A percentile compares a stretch with the other conserved stretches of the same genome.
Conservation (phyloP, 176 grass and related monocot genomes). For the Raddia guianensis region DNA sequence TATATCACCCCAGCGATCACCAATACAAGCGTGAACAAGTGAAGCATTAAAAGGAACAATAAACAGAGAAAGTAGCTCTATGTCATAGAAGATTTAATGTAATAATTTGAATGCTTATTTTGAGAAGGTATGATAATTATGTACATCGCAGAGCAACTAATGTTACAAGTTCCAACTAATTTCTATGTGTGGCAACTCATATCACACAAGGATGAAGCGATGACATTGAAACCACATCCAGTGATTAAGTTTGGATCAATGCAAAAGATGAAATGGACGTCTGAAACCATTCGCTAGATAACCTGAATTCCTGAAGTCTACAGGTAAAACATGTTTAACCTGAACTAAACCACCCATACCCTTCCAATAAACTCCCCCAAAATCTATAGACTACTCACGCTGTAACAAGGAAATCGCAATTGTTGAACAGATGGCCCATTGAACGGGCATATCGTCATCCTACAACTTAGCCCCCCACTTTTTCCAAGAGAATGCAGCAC, state of each 20-base stretch:
- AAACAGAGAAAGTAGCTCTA: neutral
- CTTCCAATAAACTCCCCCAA: neutral
- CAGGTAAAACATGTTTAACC: neutral
- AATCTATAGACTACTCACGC: neutral
- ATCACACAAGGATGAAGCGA: conserved; percentile 17
- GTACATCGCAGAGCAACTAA: neutral
- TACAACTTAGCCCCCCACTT: neutral
- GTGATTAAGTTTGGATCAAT: no score
- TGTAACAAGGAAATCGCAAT: neutral
- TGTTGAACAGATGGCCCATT: neutral
- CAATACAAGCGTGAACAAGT: neutral
- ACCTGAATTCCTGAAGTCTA: neutral
- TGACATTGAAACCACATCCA: neutral
- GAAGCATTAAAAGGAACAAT: neutral
- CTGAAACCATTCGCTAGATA: conserved; percentile 5
- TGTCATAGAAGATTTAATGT: neutral
- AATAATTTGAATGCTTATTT: conserved; percentile 5
- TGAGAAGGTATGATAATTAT: neutral
- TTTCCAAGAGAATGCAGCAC: neutral
- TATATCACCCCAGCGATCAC: neutral
- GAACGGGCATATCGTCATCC: neutral
- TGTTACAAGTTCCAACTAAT: neutral
- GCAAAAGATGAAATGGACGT: neutral
- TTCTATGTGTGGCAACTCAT: neutral
- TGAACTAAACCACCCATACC: neutral